Evolutionary conservation across 2,329 filamentous ascomycete species (phyloP).

Genomic region (Sporothrix variecibatus): DNA sequence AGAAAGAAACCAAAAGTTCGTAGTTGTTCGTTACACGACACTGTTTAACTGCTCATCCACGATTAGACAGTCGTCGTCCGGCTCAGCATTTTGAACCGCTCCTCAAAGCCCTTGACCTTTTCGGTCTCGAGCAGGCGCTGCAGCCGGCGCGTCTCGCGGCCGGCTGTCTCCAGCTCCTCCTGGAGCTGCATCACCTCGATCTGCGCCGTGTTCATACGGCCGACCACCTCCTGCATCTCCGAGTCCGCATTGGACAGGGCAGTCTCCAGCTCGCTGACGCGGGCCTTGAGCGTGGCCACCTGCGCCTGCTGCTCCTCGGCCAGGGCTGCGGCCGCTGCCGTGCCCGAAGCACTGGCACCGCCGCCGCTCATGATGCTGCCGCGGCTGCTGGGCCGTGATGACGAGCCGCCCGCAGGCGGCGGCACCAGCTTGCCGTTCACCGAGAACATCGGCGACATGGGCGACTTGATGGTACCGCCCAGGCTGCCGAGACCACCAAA

Average conservation of each 20-base stretch:
- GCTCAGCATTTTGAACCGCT: slow-evolving; percentile 41
- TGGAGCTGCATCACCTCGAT: slow-evolving; percentile 81
- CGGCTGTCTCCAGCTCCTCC: slow-evolving; percentile 71
- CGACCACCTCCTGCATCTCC: slow-evolving; percentile 83
- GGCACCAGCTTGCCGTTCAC: slow-evolving; percentile 36
- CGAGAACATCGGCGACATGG: slow-evolving; percentile 63
- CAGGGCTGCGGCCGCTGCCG: neutral
- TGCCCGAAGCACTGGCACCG: slow-evolving; percentile 38
- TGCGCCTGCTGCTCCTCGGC: slow-evolving; percentile 65
- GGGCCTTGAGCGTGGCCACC: slow-evolving; percentile 73
- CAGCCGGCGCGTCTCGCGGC: slow-evolving; percentile 68
- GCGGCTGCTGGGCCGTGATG: slow-evolving; percentile 36
- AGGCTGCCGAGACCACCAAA: slow-evolving; percentile 3
- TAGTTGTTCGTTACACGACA: neutral
- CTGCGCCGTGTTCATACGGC: slow-evolving; percentile 79
- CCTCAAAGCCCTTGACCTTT: slow-evolving; percentile 56
- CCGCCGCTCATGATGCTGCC: slow-evolving; percentile 43
- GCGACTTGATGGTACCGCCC: slow-evolving; percentile 51
- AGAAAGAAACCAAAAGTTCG: neutral
- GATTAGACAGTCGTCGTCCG: slow-evolving; percentile 3
- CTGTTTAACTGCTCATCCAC: neutral
- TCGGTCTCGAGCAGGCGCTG: slow-evolving; percentile 68
- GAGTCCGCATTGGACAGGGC: slow-evolving; percentile 73
- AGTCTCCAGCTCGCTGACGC: slow-evolving; percentile 82
- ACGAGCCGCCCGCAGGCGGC: slow-evolving; percentile 7